Evolutionary conservation across 495 filamentous ascomycete species (phyloP).

Genomic region (Lophium mytilinum): DNA sequence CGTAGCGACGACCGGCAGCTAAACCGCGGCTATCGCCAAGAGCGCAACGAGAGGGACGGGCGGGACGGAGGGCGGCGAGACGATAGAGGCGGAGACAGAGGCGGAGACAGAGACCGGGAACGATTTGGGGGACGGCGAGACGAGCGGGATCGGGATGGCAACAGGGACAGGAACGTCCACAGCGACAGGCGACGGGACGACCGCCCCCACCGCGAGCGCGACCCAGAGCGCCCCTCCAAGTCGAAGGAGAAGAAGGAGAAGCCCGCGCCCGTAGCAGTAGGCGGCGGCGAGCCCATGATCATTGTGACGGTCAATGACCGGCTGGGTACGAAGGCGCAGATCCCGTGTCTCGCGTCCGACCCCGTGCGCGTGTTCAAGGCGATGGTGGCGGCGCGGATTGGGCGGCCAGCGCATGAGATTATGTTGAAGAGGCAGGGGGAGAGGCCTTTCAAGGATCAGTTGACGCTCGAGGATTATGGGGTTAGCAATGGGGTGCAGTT

Average conservation of each 20-base stretch:
- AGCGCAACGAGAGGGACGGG: constrained; percentile 4
- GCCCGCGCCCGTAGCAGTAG: constrained; percentile 27
- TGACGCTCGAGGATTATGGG: constrained; percentile 83
- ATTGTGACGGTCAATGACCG: constrained; percentile 88
- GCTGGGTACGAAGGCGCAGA: constrained; percentile 79
- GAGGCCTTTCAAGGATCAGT: constrained; percentile 79
- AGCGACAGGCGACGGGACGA: not conserved
- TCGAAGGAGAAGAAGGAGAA: not conserved
- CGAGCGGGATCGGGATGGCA: constrained; percentile 3
- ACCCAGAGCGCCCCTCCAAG: not conserved
- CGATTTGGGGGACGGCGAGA: not conserved
- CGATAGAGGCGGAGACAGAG: not conserved
- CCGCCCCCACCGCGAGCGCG: not conserved
- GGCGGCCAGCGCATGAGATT: constrained; percentile 82
- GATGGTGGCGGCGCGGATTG: constrained; percentile 78
- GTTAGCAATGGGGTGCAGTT: constrained; percentile 83
- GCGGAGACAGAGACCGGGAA: not conserved
- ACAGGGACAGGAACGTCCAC: constrained; percentile 7
- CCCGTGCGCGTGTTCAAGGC: constrained; percentile 80
- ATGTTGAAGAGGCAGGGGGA: constrained; percentile 85
- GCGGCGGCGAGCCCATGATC: constrained; percentile 67
- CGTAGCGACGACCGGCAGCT: not conserved
- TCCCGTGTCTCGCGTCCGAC: constrained; percentile 78
- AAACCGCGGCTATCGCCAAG: constrained; percentile 8
- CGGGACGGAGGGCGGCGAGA: not conserved